These are phyloP conservation scores for Claviceps fusiformis DNA, from an alignment of 2,329 filamentous ascomycete genomes.

Conservation along the genomic window DNA sequence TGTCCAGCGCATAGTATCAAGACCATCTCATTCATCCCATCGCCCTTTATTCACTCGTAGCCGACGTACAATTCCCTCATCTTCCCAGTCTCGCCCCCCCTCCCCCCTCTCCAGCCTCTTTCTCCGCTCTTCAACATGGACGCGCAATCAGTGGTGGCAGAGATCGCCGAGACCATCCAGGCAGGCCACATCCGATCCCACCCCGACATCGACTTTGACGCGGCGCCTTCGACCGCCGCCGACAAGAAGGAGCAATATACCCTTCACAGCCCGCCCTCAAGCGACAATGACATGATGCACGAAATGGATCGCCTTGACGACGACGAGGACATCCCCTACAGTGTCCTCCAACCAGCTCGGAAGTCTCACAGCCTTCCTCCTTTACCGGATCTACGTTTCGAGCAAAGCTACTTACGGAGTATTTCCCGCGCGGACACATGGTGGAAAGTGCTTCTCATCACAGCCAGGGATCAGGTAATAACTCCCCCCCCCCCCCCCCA, in stretches of 20 bases:
- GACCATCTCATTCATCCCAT: background rate
- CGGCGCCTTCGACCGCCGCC: conserved; percentile 66
- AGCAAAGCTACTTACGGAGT: conserved; percentile 93
- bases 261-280: conserved; percentile 11
- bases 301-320: conserved; percentile 35
- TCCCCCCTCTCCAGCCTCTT: too few species aligned
- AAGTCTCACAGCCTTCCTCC: conserved; percentile 38
- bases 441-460: conserved; percentile 73
- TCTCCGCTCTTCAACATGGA: conserved; percentile 26
- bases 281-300: conserved; percentile 18
- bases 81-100: too few species aligned
- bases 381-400: conserved; percentile 84
- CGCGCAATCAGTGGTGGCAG: conserved; percentile 45
- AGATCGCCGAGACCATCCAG: conserved; percentile 70
- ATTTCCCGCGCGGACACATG: conserved; percentile 67
- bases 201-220: conserved; percentile 60
- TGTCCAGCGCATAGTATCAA: background rate
- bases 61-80: background rate
- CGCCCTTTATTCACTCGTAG: background rate
- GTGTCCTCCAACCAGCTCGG: conserved; percentile 42
- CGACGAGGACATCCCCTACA: conserved; percentile 59
- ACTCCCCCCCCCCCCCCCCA: background rate
- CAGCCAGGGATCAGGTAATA: conserved; percentile 69
- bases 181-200: conserved; percentile 61
- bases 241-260: conserved; percentile 34